Conservation (phyloP, 2,329 filamentous ascomycete genomes). For the Zalaria obscura region DNA sequence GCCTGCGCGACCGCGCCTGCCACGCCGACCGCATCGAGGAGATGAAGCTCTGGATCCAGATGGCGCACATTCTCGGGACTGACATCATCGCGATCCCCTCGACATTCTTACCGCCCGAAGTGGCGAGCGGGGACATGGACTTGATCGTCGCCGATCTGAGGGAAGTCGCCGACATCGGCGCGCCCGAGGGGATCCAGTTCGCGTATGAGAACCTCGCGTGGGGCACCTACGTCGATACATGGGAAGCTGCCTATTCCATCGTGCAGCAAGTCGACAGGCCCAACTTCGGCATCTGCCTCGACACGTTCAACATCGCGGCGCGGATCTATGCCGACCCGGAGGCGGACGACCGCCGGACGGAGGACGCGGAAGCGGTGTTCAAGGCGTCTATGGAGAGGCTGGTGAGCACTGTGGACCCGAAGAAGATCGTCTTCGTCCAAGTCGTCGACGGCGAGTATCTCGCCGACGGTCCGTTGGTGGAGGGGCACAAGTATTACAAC, state of each 20-base stretch:
- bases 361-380: conserved; percentile 33
- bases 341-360: conserved; percentile 3
- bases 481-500: conserved; percentile 42
- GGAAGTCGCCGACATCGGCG: conserved; percentile 53
- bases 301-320: conserved; percentile 11
- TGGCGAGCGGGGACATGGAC: conserved; percentile 37
- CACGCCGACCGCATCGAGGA: conserved; percentile 46
- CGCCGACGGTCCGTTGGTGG: conserved; percentile 34
- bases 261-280: conserved; percentile 29
- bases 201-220: conserved; percentile 63
- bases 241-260: conserved; percentile 59
- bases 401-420: conserved; percentile 39
- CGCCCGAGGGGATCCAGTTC: conserved; percentile 44
- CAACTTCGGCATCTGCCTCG: conserved; percentile 10
- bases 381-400: conserved; percentile 41
- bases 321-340: conserved; percentile 9
- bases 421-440: conserved; percentile 63
- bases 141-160: conserved; percentile 49
- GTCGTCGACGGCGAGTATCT: conserved; percentile 61
- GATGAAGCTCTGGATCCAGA: conserved; percentile 53
- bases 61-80: conserved; percentile 50
- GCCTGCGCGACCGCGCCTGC: conserved; percentile 46
- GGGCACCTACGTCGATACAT: conserved; percentile 55
- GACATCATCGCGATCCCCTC: conserved; percentile 64
- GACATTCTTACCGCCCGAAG: conserved; percentile 44